These are phyloP conservation scores for Raffaelea deltoideospora DNA, from an alignment of 2,329 filamentous ascomycete genomes.

Conservation along the genomic window DNA sequence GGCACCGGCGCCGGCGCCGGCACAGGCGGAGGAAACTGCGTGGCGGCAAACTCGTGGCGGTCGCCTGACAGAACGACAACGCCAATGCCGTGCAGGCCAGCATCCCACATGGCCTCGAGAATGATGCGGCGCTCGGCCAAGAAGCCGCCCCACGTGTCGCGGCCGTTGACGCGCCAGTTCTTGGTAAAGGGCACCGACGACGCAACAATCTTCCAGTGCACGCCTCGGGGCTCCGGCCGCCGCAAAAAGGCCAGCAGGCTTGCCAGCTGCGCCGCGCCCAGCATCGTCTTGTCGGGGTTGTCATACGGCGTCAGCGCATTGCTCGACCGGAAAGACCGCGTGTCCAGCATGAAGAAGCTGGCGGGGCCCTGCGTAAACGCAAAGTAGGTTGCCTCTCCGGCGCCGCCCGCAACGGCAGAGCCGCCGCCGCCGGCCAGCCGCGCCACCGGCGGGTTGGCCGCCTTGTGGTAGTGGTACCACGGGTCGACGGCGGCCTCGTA, in stretches of 20 bases:
- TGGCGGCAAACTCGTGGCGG: conserved; percentile 92
- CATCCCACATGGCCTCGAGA: conserved; percentile 85
- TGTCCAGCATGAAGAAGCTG: conserved; percentile 90
- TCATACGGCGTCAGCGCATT: conserved; percentile 44
- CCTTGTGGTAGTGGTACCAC: conserved; percentile 73
- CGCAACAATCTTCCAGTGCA: conserved; percentile 87
- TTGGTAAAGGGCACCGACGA: conserved; percentile 92
- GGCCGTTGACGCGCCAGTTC: conserved; percentile 81
- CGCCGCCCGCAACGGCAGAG: conserved; percentile 15
- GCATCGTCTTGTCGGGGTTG: conserved; percentile 64
- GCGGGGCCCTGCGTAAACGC: conserved; percentile 81
- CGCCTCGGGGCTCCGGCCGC: conserved; percentile 55
- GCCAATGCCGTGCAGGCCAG: conserved; percentile 54
- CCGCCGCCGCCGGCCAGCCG: conserved; percentile 28
- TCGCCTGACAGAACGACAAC: conserved; percentile 81
- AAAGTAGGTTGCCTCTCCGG: conserved; percentile 56
- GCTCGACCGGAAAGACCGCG: conserved; percentile 68
- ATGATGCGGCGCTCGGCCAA: conserved; percentile 62
- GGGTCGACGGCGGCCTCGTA: conserved; percentile 70
- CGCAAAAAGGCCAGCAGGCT: conserved; percentile 68
- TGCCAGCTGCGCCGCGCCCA: conserved; percentile 62
- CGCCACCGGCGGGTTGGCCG: conserved; percentile 64
- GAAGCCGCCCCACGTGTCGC: conserved; percentile 93
- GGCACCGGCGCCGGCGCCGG: too few relatives aligned
- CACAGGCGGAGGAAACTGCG: conserved; percentile 51